phyloP scores from a whole-genome alignment of 768 basidiomycete genomes.

The Filobasidium wieringae region DNA sequence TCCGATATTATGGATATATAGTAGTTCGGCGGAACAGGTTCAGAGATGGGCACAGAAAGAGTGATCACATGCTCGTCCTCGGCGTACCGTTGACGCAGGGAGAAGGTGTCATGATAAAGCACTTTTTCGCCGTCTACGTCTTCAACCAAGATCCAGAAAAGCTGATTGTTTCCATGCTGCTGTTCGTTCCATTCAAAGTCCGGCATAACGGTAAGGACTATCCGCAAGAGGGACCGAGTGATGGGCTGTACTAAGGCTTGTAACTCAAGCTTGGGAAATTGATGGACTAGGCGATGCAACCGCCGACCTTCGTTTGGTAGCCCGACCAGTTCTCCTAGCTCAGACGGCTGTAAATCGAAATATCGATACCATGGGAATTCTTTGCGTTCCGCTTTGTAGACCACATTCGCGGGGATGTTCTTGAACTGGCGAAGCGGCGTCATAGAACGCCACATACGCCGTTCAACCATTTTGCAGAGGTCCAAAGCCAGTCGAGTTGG shows the following conservation, averaged over 20 bases:
- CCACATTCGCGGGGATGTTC: constrained; percentile 69
- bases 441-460: constrained; percentile 87
- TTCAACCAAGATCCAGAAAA: constrained; percentile 87
- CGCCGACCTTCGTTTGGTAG: constrained; percentile 84
- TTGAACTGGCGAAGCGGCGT: constrained; percentile 93
- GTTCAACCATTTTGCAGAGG: constrained; percentile 86
- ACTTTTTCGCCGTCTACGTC: constrained; percentile 96
- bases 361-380: constrained; percentile 99
- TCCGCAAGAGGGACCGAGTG: constrained; percentile 78
- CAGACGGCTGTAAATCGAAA: constrained; percentile 71
- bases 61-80: constrained; percentile 91
- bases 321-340: constrained; percentile 89
- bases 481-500: constrained; percentile 83
- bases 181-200: constrained; percentile 98
- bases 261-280: constrained; percentile 89
- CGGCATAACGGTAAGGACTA: constrained; percentile 88
- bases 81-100: constrained; percentile 80
- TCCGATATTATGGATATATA: constrained; percentile 92
- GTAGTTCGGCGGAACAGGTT: constrained; percentile 96
- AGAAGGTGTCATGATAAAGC: constrained; percentile 85
- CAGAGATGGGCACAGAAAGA: constrained; percentile 89
- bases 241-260: constrained; percentile 96
- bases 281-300: constrained; percentile 85
- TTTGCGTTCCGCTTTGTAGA: constrained; percentile 82
- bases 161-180: constrained; percentile 74